Base-by-base conservation (phyloP, 1,284 basidiomycete species). In the Heliocybe sulcata region DNA sequence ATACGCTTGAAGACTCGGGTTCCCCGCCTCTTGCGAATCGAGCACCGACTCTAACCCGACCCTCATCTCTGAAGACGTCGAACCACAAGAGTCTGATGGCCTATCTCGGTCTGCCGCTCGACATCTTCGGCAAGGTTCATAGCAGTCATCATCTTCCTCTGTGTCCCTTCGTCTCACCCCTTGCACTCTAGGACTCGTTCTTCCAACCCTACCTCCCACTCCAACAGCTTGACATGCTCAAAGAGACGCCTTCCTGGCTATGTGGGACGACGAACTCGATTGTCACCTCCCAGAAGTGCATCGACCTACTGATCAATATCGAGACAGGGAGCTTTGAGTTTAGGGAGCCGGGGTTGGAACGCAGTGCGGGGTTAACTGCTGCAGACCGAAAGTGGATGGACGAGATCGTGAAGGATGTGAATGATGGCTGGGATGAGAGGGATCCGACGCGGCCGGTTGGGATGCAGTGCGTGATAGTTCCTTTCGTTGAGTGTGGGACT, bases 141-240 rank as follows among this genome's bases (percentile, higher is more conserved):
- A 57, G 52, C 33, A 42, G 49, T 52, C 3, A 2, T 35, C 6
- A 49, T 51, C 22, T 26, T 14, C 16, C 50, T 35, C 29, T 45
- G 35, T 47, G 52, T n/a, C 2, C 14, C 45, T 53, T 29, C 55
- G 33, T 31, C 52, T 51, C 2, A 51, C 50, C 33, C 11, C 49
- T 9, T 45, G 11, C 12, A 31, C 16, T 19, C 33, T 59, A 90
- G 84, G 92, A 93, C 60, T 81, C 94, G 1, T 95, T 98, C 73
- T 99, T 99, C 74, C 96, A 99, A 70, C 97, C 96, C 1, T 99
- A 98, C 70, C 77, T 99, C 22, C 96, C 96, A 0, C 70, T 99
- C 8, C 96, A 99, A 69, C 95, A 99, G 69, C 79, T 98, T 16
- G 96, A 98, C 61, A 82, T 94, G 72, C 73, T 97, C 42, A 86